Evolutionary conservation across 208 protist species (phyloP).

Genomic region (Kentomonas sorsogonicus): DNA sequence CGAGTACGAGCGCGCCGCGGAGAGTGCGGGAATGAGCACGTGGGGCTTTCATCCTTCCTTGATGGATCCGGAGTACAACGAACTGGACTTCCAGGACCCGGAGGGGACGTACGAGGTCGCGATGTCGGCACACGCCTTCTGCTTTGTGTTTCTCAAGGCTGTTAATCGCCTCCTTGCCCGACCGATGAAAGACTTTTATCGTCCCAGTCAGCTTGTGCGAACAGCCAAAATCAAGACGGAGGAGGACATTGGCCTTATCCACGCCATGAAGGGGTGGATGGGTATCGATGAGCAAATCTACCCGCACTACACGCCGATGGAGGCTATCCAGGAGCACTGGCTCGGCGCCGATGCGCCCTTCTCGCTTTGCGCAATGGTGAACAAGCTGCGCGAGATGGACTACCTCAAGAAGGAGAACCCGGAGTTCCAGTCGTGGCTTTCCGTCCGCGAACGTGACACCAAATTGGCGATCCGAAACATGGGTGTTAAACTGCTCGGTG

Average conservation of each 20-base stretch:
- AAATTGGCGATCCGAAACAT: constrained; percentile 81
- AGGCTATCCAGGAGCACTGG: constrained; percentile 88
- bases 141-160: constrained; percentile 62
- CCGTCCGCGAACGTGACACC: constrained; percentile 66
- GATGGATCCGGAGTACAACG: constrained; percentile 84
- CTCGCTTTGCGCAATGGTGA: constrained; percentile 72
- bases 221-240: constrained; percentile 60
- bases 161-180: constrained; percentile 63
- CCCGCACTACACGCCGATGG: constrained; percentile 84
- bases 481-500: constrained; percentile 73
- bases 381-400: constrained; percentile 87
- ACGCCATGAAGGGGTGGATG: constrained; percentile 85
- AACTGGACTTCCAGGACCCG: constrained; percentile 74
- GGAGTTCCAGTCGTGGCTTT: constrained; percentile 86
- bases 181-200: constrained; percentile 84
- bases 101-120: constrained; percentile 75
- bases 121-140: constrained; percentile 77
- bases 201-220: constrained; percentile 78
- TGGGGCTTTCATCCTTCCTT: constrained; percentile 84
- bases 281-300: constrained; percentile 80
- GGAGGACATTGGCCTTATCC: constrained; percentile 66
- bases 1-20: constrained; percentile 70
- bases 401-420: constrained; percentile 84
- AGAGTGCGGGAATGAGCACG: constrained; percentile 67
- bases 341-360: constrained; percentile 85